phyloP scores from a whole-genome alignment of 2,329 filamentous ascomycete genomes.

The Penicillium griseofulvum region DNA sequence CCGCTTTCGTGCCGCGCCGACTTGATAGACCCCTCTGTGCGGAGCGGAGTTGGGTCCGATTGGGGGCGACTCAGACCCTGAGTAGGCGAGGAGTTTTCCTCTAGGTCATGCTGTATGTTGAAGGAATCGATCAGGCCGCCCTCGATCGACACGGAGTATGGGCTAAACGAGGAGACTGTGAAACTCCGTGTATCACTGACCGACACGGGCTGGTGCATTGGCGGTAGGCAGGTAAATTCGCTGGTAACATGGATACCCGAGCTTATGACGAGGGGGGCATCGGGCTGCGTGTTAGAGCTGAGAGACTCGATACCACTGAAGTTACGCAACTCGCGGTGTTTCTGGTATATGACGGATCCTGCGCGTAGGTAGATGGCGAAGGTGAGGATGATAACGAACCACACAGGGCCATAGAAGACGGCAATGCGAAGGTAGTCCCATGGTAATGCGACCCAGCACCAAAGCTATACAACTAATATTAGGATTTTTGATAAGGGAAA shows the following conservation, averaged over 20 bases:
- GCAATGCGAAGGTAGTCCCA: slow-evolving; percentile 72
- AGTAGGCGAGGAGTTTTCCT: too few species aligned
- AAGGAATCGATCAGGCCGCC: slow-evolving; percentile 14
- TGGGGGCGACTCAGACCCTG: too few species aligned
- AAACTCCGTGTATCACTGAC: background rate
- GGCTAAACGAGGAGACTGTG: slow-evolving; percentile 10
- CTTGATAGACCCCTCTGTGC: background rate
- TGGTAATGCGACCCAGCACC: slow-evolving; percentile 71
- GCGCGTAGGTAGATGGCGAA: slow-evolving; percentile 42
- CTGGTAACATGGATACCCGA: slow-evolving; percentile 63
- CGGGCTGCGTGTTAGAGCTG: slow-evolving; percentile 39
- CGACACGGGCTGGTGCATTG: slow-evolving; percentile 4
- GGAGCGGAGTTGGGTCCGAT: too few species aligned
- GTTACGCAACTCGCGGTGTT: slow-evolving; percentile 60
- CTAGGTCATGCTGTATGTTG: background rate
- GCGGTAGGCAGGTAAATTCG: slow-evolving; percentile 40
- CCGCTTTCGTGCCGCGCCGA: background rate
- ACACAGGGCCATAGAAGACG: slow-evolving; percentile 62
- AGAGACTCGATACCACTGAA: slow-evolving; percentile 48
- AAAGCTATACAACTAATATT: slow-evolving; percentile 50
- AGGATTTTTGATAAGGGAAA: background rate
- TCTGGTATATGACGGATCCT: slow-evolving; percentile 45
- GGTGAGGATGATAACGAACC: slow-evolving; percentile 41
- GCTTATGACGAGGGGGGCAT: slow-evolving; percentile 48
- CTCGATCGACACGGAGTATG: slow-evolving; percentile 35